Conservation (phyloP, 2,329 filamentous ascomycete genomes). For the Escovopsis sp. region DNA sequence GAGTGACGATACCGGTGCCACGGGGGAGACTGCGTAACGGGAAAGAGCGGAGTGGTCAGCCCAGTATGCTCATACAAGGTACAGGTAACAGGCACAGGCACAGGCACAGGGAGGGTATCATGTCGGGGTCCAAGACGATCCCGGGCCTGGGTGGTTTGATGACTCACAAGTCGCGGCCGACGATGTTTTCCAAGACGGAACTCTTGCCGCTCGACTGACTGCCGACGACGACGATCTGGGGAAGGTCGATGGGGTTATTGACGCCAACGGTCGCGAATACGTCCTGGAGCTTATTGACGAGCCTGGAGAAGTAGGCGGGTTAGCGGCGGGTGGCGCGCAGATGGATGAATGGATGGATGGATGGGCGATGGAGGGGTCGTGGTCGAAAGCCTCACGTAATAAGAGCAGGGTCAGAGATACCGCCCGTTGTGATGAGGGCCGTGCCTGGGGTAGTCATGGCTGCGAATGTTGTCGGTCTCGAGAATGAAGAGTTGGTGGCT, state of each 20-base stretch:
- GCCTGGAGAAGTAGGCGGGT: constrained; percentile 26
- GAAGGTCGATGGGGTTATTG: constrained; percentile 97
- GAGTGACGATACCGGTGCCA: constrained; percentile 93
- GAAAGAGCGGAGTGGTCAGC: too few relatives aligned
- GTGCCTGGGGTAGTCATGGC: constrained; percentile 18
- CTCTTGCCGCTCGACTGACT: constrained; percentile 99
- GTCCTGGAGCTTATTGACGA: constrained; percentile 99
- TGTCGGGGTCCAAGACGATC: not conserved
- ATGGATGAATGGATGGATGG: too few relatives aligned
- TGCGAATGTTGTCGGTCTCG: constrained; percentile 1
- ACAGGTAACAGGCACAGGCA: not conserved
- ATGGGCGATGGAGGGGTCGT: constrained; percentile 3
- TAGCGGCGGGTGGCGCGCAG: constrained; percentile 2
- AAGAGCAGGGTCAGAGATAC: constrained; percentile 51
- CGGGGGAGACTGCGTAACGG: constrained; percentile 60
- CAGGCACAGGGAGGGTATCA: not conserved
- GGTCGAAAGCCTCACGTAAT: constrained; percentile 38
- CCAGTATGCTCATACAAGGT: too few relatives aligned
- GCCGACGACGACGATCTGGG: constrained; percentile 94
- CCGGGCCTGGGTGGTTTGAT: not conserved
- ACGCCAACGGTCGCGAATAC: constrained; percentile 97
- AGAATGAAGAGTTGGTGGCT: not conserved
- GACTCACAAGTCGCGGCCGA: constrained; percentile 92
- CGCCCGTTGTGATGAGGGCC: constrained; percentile 32
- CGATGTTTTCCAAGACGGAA: constrained; percentile 97